A percentile compares a stretch with the other conserved stretches of the same genome.
phyloP scores from a whole-genome alignment of 495 filamentous ascomycete species.

The Aspergillus ellipticus region DNA sequence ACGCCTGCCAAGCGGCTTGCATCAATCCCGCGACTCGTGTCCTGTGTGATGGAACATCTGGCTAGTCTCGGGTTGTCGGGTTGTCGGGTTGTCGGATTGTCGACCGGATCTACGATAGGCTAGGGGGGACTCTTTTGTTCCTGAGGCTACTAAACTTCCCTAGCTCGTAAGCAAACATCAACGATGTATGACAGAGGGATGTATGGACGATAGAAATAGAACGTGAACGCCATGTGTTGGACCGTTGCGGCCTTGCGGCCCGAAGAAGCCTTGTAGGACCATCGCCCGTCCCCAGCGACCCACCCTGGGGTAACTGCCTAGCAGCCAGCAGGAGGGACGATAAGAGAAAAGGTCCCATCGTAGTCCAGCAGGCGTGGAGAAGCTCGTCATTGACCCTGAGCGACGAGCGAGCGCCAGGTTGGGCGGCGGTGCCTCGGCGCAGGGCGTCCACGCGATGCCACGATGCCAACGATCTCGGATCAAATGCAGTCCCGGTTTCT shows the following conservation, averaged over 20 bases:
- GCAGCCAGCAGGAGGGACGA: neutral
- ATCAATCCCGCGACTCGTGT: neutral
- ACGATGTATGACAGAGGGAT: neutral
- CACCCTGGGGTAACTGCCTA: neutral
- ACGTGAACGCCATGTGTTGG: neutral
- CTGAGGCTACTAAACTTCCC: neutral
- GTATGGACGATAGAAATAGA: neutral
- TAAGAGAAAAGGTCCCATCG: neutral
- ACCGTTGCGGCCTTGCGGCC: neutral
- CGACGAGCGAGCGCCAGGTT: no score
- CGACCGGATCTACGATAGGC: neutral
- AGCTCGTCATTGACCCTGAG: no score
- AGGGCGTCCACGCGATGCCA: no score
- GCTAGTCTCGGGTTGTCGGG: neutral
- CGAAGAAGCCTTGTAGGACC: neutral
- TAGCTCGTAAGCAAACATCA: neutral
- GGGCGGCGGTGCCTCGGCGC: no score
- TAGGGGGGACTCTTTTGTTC: neutral
- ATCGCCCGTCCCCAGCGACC: neutral
- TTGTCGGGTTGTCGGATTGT: no score
- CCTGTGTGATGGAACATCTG: neutral
- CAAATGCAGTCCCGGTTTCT: slow-evolving; percentile 23
- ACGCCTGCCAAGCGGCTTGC: neutral
- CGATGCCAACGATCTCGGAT: slow-evolving; percentile 14
- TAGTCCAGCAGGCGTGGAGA: neutral